Base-by-base conservation (phyloP, 2,329 filamentous ascomycete species). In the Pseudogymnoascus sp. region DNA sequence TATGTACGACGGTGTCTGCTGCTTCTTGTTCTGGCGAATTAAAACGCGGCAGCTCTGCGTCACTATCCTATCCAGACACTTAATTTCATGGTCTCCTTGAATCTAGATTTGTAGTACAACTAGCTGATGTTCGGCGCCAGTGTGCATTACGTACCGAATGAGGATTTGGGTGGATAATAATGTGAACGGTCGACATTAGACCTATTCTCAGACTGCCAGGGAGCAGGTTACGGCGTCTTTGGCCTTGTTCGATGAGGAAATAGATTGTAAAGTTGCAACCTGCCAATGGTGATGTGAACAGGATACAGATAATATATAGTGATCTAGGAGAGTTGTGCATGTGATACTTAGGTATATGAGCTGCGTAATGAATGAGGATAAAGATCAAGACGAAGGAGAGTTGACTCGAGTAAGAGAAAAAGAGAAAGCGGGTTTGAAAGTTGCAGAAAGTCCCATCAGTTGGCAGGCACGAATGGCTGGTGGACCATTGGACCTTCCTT, bases 401-500 rank as follows among this genome's bases (percentile, higher is more conserved):
- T 55, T 55, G 28, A 21, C 49, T 33, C 9, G 49, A 35, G 28
- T 21, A 55, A 12, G 14, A 9, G 43, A 11, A 35, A 21, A 55
- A 35, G 49, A 33, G 6, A 28, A 18, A 4, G 8, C 3, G 9
- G 16, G 3, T 35, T 55, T 35, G 49, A 55, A 33, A 33, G 28
- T 18, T n/a, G 28, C 49, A 35, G 28, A 35, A 55, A 55, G 16
- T 4, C 9, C 2, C 9, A 55, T 33, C 16, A 21, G 28, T 35
- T 35, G 28, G 49, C 28, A 55, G 28, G 49, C 49, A 55, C 49
- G 49, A 55, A 14, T 55, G 49, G 28, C 28, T 21, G 28, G 9
- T 55, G 18, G 16, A 33, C 49, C 49, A 18, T 55, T 35, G 49
- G n/a, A 33, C 49, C 49, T 55, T 55, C 49, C 49, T 55, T 55